phyloP scores from a whole-genome alignment of 345 rosid species.

The Eucalyptus cloeziana region DNA sequence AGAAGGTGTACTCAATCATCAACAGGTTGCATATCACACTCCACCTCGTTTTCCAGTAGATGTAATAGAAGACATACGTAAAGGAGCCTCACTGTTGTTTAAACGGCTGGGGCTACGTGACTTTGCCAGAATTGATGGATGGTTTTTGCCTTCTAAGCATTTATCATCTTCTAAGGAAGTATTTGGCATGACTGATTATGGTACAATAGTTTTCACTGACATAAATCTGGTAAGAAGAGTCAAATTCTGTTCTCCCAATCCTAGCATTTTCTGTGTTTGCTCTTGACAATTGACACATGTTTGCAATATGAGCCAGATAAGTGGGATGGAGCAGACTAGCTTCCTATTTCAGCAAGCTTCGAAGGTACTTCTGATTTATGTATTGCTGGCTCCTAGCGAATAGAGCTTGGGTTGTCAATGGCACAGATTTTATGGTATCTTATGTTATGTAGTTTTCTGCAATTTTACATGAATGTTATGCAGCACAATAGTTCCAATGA shows the following conservation, averaged over 20 bases:
- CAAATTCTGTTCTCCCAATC: neutral
- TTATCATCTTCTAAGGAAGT: constrained; percentile 27
- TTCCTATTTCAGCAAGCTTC: constrained; percentile 97
- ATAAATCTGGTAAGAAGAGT: constrained; percentile 67
- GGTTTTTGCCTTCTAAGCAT: constrained; percentile 56
- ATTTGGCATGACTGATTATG: constrained; percentile 28
- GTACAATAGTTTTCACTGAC: constrained; percentile 62
- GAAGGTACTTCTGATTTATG: constrained; percentile 37
- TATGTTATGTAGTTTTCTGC: neutral
- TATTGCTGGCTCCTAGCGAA: neutral
- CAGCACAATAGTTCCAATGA: neutral
- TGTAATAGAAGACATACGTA: constrained; percentile 56
- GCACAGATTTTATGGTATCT: neutral
- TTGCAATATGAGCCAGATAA: constrained; percentile 44
- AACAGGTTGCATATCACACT: constrained; percentile 89
- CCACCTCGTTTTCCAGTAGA: constrained; percentile 88
- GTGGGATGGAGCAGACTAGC: constrained; percentile 99
- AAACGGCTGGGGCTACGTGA: constrained; percentile 64
- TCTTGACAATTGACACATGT: neutral
- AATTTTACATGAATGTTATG: neutral
- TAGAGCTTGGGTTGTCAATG: neutral
- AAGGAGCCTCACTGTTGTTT: constrained; percentile 79
- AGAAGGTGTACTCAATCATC: neutral
- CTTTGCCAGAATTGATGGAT: constrained; percentile 95
- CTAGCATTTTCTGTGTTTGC: neutral